Evolutionary conservation across 83 land plant species (phyloP).

Genomic region (Isoetes engelmannii): DNA sequence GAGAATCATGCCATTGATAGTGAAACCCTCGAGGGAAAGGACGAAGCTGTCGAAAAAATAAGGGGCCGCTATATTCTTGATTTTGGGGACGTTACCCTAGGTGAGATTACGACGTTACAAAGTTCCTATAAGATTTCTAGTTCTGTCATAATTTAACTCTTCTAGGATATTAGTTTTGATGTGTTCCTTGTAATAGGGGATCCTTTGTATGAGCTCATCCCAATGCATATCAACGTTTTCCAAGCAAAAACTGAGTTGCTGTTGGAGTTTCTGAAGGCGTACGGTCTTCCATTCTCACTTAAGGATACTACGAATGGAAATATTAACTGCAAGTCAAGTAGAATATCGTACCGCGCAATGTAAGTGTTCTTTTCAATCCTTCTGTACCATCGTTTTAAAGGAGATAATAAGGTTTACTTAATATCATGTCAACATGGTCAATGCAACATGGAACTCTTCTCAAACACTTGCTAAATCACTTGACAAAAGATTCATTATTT

Average conservation of each 20-base stretch:
- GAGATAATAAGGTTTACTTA: background rate
- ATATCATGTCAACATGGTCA: background rate
- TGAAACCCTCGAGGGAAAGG: background rate
- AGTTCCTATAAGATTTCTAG: background rate
- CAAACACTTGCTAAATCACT: too few relatives aligned
- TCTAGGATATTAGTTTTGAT: background rate
- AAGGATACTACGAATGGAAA: background rate
- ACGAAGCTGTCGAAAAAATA: background rate
- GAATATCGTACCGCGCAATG: slow-evolving; percentile 24
- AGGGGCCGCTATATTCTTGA: slow-evolving; percentile 29
- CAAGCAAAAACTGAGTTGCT: slow-evolving; percentile 49
- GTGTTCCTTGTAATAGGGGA: slow-evolving; percentile 50
- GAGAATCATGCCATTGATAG: background rate
- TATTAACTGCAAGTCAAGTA: background rate
- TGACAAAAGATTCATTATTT: too few relatives aligned
- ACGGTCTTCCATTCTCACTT: slow-evolving; percentile 52
- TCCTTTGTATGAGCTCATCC: slow-evolving; percentile 73
- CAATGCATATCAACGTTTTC: slow-evolving; percentile 70
- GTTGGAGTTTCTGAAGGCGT: slow-evolving; percentile 47
- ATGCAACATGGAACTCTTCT: too few relatives aligned
- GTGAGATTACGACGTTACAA: slow-evolving; percentile 14
- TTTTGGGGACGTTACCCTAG: slow-evolving; percentile 35
- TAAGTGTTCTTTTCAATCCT: slow-evolving; percentile 7
- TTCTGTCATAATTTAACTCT: background rate
- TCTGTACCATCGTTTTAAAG: background rate